Conservation (phyloP, 495 filamentous ascomycete species). For the Annulohypoxylon nitens region DNA sequence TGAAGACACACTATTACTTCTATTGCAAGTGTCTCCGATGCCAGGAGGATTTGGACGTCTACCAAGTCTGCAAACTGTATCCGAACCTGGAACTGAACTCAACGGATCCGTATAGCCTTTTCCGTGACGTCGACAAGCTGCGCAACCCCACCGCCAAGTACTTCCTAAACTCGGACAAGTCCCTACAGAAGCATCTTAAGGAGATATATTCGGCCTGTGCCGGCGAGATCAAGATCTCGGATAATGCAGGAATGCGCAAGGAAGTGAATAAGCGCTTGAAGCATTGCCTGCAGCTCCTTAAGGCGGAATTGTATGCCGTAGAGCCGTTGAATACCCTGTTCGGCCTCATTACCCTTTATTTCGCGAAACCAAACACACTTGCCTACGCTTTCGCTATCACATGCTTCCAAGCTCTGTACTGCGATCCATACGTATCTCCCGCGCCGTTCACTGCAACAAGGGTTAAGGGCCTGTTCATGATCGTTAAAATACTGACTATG, state of each 20-base stretch:
- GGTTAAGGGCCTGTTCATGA: slow-evolving; percentile 54
- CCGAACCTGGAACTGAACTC: slow-evolving; percentile 55
- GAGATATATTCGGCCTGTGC: slow-evolving; percentile 39
- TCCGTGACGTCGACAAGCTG: slow-evolving; percentile 48
- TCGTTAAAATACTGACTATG: slow-evolving; percentile 55
- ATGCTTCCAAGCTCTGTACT: slow-evolving; percentile 54
- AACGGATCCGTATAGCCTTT: slow-evolving; percentile 42
- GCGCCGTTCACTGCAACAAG: slow-evolving; percentile 56
- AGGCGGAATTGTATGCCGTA: slow-evolving; percentile 55
- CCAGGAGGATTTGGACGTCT: slow-evolving; percentile 58
- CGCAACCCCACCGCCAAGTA: slow-evolving; percentile 30
- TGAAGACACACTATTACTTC: slow-evolving; percentile 59
- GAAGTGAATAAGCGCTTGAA: slow-evolving; percentile 50
- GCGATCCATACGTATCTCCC: slow-evolving; percentile 54
- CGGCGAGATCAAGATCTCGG: not conserved
- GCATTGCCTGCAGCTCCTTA: slow-evolving; percentile 53
- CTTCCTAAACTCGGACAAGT: slow-evolving; percentile 7
- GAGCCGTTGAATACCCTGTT: slow-evolving; percentile 56
- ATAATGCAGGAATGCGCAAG: slow-evolving; percentile 17
- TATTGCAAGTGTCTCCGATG: slow-evolving; percentile 59
- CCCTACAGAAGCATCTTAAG: slow-evolving; percentile 23
- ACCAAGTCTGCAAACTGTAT: slow-evolving; percentile 56
- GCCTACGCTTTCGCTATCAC: slow-evolving; percentile 53
- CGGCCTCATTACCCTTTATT: slow-evolving; percentile 36
- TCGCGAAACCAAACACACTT: slow-evolving; percentile 42